Percentiles rank a stretch among this genome's conserved stretches.
Conservation (phyloP, 352 stramenopile genomes). For the Globisporangium recalcitrans region DNA sequence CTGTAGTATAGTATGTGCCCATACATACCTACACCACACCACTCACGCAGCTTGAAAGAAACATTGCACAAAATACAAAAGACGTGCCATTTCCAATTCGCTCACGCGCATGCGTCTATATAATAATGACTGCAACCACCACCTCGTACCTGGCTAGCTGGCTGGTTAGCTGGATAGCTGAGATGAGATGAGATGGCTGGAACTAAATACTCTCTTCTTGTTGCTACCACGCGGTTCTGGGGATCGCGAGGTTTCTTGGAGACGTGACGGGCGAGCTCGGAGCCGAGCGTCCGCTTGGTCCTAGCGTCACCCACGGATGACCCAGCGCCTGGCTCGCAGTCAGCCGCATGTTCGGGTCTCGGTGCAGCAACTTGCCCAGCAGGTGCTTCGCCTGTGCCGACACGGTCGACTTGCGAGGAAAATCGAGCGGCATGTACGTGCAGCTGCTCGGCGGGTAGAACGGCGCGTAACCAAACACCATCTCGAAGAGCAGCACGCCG, state of each 20-base stretch:
- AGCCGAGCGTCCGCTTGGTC: conserved; percentile 24
- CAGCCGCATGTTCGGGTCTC: conserved; percentile 61
- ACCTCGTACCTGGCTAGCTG: background rate
- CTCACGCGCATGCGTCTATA: conserved; percentile 1
- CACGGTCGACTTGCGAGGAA: conserved; percentile 31
- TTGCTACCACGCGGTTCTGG: conserved; percentile 6
- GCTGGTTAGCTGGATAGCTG: background rate
- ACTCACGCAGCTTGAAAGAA: background rate
- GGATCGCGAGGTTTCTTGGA: conserved; percentile 11
- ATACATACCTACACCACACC: background rate
- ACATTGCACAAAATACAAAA: background rate
- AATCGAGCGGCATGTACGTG: conserved; percentile 55
- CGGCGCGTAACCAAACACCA: conserved; percentile 65
- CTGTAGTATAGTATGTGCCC: background rate
- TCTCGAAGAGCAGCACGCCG: conserved; percentile 68
- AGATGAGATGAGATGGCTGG: too few species aligned
- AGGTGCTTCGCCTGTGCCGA: conserved; percentile 60
- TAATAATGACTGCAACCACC: conserved; percentile 2
- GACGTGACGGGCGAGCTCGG: conserved; percentile 32
- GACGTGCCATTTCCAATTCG: background rate
- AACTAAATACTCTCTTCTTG: background rate
- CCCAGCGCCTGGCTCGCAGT: conserved; percentile 73
- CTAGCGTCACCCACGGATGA: conserved; percentile 78
- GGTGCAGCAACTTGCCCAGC: conserved; percentile 58
- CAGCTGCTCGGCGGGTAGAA: conserved; percentile 70